These are phyloP conservation scores for Fusarium irregulare DNA, from an alignment of 2,329 filamentous ascomycete species.

Conservation along the genomic window DNA sequence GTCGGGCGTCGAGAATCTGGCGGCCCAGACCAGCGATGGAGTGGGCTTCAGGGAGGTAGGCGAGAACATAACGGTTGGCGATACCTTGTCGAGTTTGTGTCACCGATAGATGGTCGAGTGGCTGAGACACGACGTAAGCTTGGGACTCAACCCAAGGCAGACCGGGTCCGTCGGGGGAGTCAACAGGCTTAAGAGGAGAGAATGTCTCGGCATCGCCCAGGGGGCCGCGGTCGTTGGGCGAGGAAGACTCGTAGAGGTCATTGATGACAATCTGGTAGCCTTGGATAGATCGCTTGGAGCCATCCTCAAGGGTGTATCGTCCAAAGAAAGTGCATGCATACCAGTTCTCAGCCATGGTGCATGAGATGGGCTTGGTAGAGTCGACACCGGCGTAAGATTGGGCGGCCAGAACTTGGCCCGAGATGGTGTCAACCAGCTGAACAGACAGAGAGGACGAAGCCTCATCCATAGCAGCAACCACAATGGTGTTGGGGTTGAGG, in stretches of 20 bases:
- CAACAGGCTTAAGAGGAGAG: conserved; percentile 78
- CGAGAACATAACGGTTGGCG: conserved; percentile 83
- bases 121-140: conserved; percentile 81
- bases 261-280: conserved; percentile 88
- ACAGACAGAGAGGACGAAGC: conserved; percentile 71
- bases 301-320: conserved; percentile 67
- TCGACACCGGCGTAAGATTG: conserved; percentile 80
- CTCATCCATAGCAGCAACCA: conserved; percentile 77
- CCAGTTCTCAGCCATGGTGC: conserved; percentile 93
- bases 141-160: conserved; percentile 83
- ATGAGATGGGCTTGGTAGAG: conserved; percentile 76
- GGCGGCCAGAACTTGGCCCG: conserved; percentile 81
- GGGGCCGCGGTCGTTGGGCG: conserved; percentile 85
- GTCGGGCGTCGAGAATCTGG: conserved; percentile 82
- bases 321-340: conserved; percentile 85
- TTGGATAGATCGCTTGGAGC: conserved; percentile 69
- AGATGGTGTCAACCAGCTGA: conserved; percentile 87
- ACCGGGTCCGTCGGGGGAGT: conserved; percentile 64
- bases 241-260: conserved; percentile 89
- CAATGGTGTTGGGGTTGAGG: conserved; percentile 84
- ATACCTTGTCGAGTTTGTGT: conserved; percentile 95
- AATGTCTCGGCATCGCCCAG: conserved; percentile 77
- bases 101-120: conserved; percentile 83
- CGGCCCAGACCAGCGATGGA: conserved; percentile 84
- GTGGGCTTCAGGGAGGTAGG: conserved; percentile 77